These are phyloP conservation scores for Cucumis hystrix DNA, from an alignment of 306 rosid genomes.

Conservation along the genomic window DNA sequence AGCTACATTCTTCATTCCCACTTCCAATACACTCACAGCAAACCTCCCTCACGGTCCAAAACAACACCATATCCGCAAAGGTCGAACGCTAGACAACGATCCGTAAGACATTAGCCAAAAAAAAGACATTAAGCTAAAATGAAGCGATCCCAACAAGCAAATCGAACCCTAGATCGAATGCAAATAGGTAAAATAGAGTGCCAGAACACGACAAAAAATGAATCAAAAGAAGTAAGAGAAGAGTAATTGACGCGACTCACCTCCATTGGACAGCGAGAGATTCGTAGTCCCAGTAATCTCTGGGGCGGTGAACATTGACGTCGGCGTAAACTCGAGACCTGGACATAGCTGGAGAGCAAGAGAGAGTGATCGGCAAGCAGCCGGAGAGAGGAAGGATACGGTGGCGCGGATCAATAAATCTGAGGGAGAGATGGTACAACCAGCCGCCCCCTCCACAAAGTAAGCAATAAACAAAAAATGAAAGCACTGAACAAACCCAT, in stretches of 20 bases:
- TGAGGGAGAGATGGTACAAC: not conserved
- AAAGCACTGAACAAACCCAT: not conserved
- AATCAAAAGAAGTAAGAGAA: not conserved
- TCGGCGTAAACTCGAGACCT: constrained; percentile 34
- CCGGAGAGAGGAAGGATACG: not conserved
- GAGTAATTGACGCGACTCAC: constrained; percentile 6
- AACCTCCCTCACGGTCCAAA: not conserved
- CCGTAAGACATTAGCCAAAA: not conserved
- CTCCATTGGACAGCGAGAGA: constrained; percentile 34
- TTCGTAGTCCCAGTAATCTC: constrained; percentile 43
- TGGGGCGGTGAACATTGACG: constrained; percentile 34
- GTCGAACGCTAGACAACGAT: not conserved
- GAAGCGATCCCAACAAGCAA: not conserved
- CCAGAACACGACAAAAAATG: not conserved
- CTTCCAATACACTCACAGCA: not conserved
- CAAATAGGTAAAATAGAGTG: not conserved
- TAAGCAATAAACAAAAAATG: not conserved
- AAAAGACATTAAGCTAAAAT: not conserved
- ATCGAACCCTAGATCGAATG: not conserved
- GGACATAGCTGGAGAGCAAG: constrained; percentile 19
- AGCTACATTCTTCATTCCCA: not conserved
- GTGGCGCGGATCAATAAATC: not conserved
- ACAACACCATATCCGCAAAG: not conserved
- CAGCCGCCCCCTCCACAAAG: not conserved
- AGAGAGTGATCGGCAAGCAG: not conserved